Conservation (phyloP, 805 yeast species). For the Nakazawaea anatomiae region DNA sequence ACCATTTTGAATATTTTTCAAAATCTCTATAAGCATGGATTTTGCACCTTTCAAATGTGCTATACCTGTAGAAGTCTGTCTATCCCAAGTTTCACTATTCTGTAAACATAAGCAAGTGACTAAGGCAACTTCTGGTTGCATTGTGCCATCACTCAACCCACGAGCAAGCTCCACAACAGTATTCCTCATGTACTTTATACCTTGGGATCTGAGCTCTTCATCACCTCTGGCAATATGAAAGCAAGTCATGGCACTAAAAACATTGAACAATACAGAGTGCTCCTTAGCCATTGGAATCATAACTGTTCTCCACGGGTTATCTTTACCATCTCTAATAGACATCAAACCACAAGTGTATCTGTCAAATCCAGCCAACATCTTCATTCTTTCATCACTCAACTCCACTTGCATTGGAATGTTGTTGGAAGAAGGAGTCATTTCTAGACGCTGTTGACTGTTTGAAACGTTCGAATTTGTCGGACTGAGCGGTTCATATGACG, state of each 20-base stretch:
- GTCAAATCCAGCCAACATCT: conserved; percentile 32
- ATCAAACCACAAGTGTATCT: conserved; percentile 45
- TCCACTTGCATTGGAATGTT: conserved; percentile 18
- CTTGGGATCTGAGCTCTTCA: conserved; percentile 38
- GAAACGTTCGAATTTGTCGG: conserved; percentile 1
- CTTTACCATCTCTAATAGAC: conserved; percentile 60
- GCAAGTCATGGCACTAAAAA: conserved; percentile 61
- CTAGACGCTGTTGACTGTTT: conserved; percentile 12
- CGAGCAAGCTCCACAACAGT: conserved; percentile 55
- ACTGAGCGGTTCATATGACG: conserved; percentile 4
- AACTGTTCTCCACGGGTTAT: conserved; percentile 62
- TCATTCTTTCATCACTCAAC: conserved; percentile 21
- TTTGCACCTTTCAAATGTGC: conserved; percentile 66
- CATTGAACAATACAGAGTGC: conserved; percentile 52
- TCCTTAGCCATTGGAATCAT: conserved; percentile 52
- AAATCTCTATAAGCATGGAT: conserved; percentile 48
- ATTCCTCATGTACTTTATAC: conserved; percentile 51
- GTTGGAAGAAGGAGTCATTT: conserved; percentile 4
- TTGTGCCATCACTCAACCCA: conserved; percentile 38
- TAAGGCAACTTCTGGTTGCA: conserved; percentile 61
- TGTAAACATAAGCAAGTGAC: conserved; percentile 61
- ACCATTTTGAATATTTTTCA: conserved; percentile 16
- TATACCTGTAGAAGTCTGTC: conserved; percentile 60
- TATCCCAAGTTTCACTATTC: conserved; percentile 64
- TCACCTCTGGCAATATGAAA: conserved; percentile 51